Base-by-base conservation (phyloP, 2,329 filamentous ascomycete species). In the Coniella vitis region DNA sequence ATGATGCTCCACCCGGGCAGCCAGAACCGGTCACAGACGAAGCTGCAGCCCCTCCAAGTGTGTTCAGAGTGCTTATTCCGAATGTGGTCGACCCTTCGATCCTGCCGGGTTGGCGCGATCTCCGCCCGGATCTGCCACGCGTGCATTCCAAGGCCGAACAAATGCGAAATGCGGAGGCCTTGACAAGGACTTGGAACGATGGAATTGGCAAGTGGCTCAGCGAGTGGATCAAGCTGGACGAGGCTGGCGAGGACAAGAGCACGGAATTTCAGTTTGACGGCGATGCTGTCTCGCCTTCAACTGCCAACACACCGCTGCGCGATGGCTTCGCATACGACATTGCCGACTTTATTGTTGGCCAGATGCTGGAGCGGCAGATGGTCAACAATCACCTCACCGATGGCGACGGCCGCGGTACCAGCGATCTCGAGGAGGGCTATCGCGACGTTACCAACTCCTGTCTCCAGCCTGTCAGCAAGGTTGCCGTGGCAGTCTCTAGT, bases 61-160 rank as follows among this genome's bases (percentile, higher is more conserved):
- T 31, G 19, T 81, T 82, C 53, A 68, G 70, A 1, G 60, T 81
- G 17, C 56, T 81, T 9, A 63, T 81, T 12, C 76, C 78, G 0
- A 64, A 67, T 35, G 59, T 78, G 2, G 69, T 79, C 45, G 78
- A 81, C 56, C 68, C 77, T 3, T 74, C 76, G 0, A 59, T 81
- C 1, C 64, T 73, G 0, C 78, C 78, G 0, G 77, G 73, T 1
- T 82, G 78, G 72, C 60, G 67, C 7, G 59, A 59, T 4, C 63
- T 63, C 9, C 69, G 77, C 2, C 68, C 69, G 0, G 46, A 58
- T 2, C 69, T 74, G 1, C 66, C 72, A 1, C 55, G 50, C 13
- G 73, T 73, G 10, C 74, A 76, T 55, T 70, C 64, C 13, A 66
- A 67, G 34, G 67, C 71, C 2, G 75, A 78, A 54, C 72, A 81